Base-by-base conservation (phyloP, 352 stramenopile species). In the Phytophthora constricta region DNA sequence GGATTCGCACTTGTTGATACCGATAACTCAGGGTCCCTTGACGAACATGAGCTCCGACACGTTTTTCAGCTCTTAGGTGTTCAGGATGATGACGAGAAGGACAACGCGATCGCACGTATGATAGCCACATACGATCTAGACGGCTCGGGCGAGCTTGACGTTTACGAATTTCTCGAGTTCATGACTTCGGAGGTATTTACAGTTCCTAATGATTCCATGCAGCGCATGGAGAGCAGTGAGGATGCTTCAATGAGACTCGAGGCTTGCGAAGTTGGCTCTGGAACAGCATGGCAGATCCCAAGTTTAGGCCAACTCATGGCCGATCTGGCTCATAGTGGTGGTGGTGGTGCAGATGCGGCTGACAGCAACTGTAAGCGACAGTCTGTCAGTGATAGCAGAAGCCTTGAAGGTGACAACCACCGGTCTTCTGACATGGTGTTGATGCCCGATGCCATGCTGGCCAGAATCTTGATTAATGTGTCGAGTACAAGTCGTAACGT, bases 121-220 rank as follows among this genome's bases (percentile, higher is more conserved):
- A 74, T 92, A 16, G 66, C 74, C 0, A 77, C 77, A 17, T 92
- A 93, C 52, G 86, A 93, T 53, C 41, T 93, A 3, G 78, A 90
- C 54, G 78, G 72, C 19, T 90, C 79, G n/a, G 86, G 86, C 7
- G 85, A 87, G 59, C 90, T 93, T 31, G 86, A 92, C 28, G 76
- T 81, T 43, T 66, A 82, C 33, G 86, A 93, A 27, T 92, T 93
- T 20, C 65, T 93, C 26, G 80, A 91, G 31, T 90, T 92, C 41
- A 90, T 93, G 79, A 89, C 81, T 42, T 71, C 61, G 2, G 76
- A 89, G 28, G 41, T 91, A 1, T 53, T 87, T 1, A 61, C 55
- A 8, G 62, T 61, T 19, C 31, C 50, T 3, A 39, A 60, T n/a
- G 69, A 74, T 19, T 13, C 16, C 0, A 37, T 3, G n/a, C 54